Base-by-base conservation (phyloP, 2,329 filamentous ascomycete genomes). In the Alternaria brassicicola region DNA sequence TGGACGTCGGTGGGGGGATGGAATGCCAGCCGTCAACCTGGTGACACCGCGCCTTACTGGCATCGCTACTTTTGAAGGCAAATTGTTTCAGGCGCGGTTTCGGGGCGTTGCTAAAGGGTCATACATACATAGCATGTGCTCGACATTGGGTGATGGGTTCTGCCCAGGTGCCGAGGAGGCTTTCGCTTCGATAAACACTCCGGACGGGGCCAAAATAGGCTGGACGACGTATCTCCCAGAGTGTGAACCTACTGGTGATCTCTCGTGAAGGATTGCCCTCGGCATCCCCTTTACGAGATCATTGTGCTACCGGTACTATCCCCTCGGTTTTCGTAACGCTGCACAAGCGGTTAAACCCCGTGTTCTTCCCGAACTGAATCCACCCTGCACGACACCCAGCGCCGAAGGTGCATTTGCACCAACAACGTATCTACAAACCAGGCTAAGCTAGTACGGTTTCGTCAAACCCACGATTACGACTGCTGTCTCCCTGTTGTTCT, bases 381-480 rank as follows among this genome's bases (percentile, higher is more conserved):
- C 51, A 33, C 49, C 30, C 45, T 45, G 55, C 31, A 43, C 43
- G 23, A 38, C 43, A 49, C 35, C 17, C 19, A 31, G 39, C 31
- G 21, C 39, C 2, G 39, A 21, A 46, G 41, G 21, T 19, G 36
- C 45, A 15, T 52, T 17, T 30, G 7, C 38, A 56, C 53, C 25
- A 25, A 41, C 19, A 33, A 49, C 35, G 17, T 50, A 38, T 35
- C 28, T 9, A 12, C 43, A 7, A 41, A 38, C 30, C 30, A 26
- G 25, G 21, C 28, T 38, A 15, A 19, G 10, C 9, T 38, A 38
- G 36, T 39, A 10, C 19, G 10, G 7, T 38, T 13, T 17, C 36
- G 9, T 23, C 36, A 23, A 30, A 30, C 28, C 10, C 10, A 23
- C 36, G 19, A 39, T 8, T 9, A 15, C 15, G 36, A 38, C 12